Evolutionary conservation across 1,284 basidiomycete species (phyloP).

Genomic region (Coriolopsis trogii): DNA sequence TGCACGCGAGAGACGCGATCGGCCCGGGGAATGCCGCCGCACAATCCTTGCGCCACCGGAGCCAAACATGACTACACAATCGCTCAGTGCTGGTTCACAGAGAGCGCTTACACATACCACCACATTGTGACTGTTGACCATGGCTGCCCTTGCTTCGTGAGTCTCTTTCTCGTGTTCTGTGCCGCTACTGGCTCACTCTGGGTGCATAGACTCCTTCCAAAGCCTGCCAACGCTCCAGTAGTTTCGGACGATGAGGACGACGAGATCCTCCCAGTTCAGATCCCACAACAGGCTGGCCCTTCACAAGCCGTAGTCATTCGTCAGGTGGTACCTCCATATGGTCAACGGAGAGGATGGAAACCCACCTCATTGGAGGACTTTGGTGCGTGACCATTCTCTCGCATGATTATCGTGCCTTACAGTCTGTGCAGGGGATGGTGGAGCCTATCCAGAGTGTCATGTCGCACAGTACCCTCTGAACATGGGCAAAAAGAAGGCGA

Average conservation of each 20-base stretch:
- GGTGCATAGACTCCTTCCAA: constrained; percentile 58
- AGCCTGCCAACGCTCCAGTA: constrained; percentile 58
- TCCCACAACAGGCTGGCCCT: constrained; percentile 34
- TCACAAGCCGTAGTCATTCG: constrained; percentile 54
- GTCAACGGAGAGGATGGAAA: constrained; percentile 86
- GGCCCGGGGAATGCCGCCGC: constrained; percentile 5
- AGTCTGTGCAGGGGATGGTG: constrained; percentile 73
- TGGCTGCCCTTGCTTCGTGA: constrained; percentile 44
- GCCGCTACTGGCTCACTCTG: neutral
- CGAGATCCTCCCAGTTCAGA: constrained; percentile 26
- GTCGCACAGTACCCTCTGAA: constrained; percentile 96
- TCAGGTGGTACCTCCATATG: constrained; percentile 74
- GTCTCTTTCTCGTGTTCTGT: constrained; percentile 16
- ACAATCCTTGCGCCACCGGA: neutral
- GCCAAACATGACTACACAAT: constrained; percentile 14
- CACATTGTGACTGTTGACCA: constrained; percentile 24
- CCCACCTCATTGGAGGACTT: constrained; percentile 85
- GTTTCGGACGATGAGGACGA: constrained; percentile 66
- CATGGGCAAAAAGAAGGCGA: constrained; percentile 93
- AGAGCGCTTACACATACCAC: constrained; percentile 13
- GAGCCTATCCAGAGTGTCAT: constrained; percentile 97
- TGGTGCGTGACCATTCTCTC: constrained; percentile 47
- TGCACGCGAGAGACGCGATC: constrained; percentile 5
- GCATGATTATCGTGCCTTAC: neutral
- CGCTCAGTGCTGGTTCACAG: constrained; percentile 6